phyloP scores from a whole-genome alignment of 805 yeast genomes.

The Kuraishia hungarica region DNA sequence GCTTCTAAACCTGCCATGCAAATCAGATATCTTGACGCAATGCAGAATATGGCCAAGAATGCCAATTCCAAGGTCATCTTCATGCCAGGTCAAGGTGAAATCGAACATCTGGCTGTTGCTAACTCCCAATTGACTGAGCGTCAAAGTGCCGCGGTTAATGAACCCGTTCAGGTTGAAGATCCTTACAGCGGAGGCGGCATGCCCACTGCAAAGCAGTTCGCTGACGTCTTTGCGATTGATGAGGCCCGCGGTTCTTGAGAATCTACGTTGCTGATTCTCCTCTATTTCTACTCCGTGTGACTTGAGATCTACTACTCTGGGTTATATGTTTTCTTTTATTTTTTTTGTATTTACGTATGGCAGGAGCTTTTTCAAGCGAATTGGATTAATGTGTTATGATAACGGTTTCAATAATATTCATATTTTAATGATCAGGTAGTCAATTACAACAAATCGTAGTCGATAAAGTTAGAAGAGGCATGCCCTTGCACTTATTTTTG shows the following conservation, averaged over 20 bases:
- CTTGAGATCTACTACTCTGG: too few species aligned
- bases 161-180: background rate
- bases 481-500: too few species aligned
- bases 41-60: slow-evolving; percentile 60
- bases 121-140: background rate
- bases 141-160: background rate
- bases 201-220: background rate
- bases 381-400: background rate
- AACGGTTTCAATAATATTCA: too few species aligned
- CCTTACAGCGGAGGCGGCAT: background rate
- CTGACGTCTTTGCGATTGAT: background rate
- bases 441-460: too few species aligned
- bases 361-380: background rate
- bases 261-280: background rate
- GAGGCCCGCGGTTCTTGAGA: background rate
- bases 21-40: slow-evolving; percentile 70
- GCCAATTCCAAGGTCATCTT: slow-evolving; percentile 63
- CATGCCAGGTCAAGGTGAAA: slow-evolving; percentile 48
- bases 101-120: slow-evolving; percentile 18
- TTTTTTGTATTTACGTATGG: background rate
- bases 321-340: too few species aligned
- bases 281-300: too few species aligned
- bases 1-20: slow-evolving; percentile 74
- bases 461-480: too few species aligned
- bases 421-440: too few species aligned